Base-by-base conservation (phyloP, 352 stramenopile genomes). In the Discostella stelligera region DNA sequence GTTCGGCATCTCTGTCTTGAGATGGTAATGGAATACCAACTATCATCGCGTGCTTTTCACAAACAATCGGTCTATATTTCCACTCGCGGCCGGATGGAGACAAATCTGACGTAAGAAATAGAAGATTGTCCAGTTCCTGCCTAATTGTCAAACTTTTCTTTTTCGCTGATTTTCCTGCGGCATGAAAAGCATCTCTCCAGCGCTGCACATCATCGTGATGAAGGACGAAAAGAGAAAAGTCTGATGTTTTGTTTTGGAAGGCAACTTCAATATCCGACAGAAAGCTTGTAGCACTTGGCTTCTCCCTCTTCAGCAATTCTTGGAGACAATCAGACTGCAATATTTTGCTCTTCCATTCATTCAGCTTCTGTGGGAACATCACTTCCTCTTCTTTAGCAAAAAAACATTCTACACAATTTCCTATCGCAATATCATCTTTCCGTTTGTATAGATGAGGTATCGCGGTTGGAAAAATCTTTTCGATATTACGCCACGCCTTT, bases 381-480 rank as follows among this genome's bases (percentile, higher is more conserved):
- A 54, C 58, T 71, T 74, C 66, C 61, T 72, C 54, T 58, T 71
- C 54, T 56, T 77, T 79, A 5, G 77, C 77, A 25, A 46, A 8
- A 66, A 70, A 74, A 41, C 77, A 84, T 56, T 66, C 4, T 18
- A 44, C 48, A 54, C 77, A 84, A 44, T 84, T 80, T 18, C 77
- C 77, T 41, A 77, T 61, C 13, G 52, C 55, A 67, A 80, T 58
- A 39, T 82, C 68, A 55, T 49, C 46, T 21, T 60, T 41, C 18
- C 55, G 44, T 37, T 77, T 25, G 71, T 71, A 62, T 41, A 63
- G 71, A 58, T 89, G 79, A 32, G 66, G 16, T 10, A 83, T 82
- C 48, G 87, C 74, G 53, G 83, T 37, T 30, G 87, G 87, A 54
- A 90, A 92, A 11, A 89, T 44, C 41, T 77, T 69, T 11, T 71